Base-by-base conservation (phyloP, 1,139 yeast species). In the Entelexis paramagnoliae region DNA sequence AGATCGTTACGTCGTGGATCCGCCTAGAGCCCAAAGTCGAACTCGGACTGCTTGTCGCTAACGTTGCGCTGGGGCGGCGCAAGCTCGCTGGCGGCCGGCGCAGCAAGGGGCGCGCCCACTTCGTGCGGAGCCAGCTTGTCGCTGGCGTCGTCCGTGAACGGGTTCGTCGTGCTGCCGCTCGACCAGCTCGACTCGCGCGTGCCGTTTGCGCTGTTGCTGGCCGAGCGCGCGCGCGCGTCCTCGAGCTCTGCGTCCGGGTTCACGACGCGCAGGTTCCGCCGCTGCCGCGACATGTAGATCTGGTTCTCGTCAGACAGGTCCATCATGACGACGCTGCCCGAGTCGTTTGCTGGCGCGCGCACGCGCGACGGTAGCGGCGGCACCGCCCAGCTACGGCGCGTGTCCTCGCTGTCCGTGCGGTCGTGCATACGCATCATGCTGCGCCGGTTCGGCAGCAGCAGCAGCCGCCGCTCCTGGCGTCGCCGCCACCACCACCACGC, bases 261-360 rank as follows among this genome's bases (percentile, higher is more conserved):
- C 48, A 80, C 74, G 36, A 83, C 80, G 34, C 83, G 69, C 48
- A 83, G 68, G 46, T 75, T 75, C 1, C 83, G 74, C 51, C 89
- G 70, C 30, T 49, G 52, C 17, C 46, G 36, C 19, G 55, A 53
- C 51, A 53, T 48, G 28, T 46, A 42, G 19, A 53, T 41, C 33
- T 39, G 42, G 46, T 45, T 40, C 20, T 51, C 55, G 16, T 53
- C 46, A 4, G 32, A 19, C n/a, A 35, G 24, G 17, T 48, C 52
- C 38, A 50, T 32, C 49, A 53, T 35, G 42, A 49, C 46, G 24
- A 53, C 39, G 38, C 55, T 53, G 24, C 50, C 52, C 11, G 24
- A 19, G 22, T 48, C 47, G 30, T 34, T 44, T 8, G 26, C 44
- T 1, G 35, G 43, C 6, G 9, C 26, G 35, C 30, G 50, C 13